Evolutionary conservation across 1,284 basidiomycete species (phyloP), one percentile per base, ranked within the genome.

Genomic region (Heterobasidion parviporum): DNA sequence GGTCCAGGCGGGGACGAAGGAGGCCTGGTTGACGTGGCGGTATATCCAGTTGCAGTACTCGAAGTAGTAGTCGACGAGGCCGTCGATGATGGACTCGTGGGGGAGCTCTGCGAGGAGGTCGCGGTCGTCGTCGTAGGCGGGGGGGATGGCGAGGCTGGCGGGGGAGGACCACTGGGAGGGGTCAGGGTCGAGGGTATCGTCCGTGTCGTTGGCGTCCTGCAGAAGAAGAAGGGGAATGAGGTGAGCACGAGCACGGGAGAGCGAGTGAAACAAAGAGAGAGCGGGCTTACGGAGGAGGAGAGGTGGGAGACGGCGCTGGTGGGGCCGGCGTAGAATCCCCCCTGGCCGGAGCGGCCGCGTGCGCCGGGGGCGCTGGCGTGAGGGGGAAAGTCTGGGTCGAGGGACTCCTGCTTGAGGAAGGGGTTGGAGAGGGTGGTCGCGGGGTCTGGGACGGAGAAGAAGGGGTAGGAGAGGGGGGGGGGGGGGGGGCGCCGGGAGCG

Each of bases 11-110:
- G 74, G 68, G 12, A 72, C 69, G 64, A 91, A 87, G 6, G 81
- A 71, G 2, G 69, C 56, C 55, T 83, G 76, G 67, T 89, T 84
- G 57, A 91, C 78, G 66, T 88, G 83, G 41, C 85, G 80, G 68
- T 89, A 88, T 55, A 90, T 81, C 89, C 88, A 91, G 67, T 87
- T 89, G 75, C 87, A 89, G 64, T 87, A 87, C 62, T 87, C 84
- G 62, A 90, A 90, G 69, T 91, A 91, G 68, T 83, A 86, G 53
- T 71, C 70, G 64, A 91, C 76, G 53, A 91, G 80, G 34, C 77
- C 79, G 64, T 91, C 89, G 62, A 89, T 83, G 53, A 82, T 72
- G 50, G 83, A 77, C 53, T 83, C 69, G 38, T 78, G 72, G 1
- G 89, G 89, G 2, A 91, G 77, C 57, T 78, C 69, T 3, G 73